These are phyloP conservation scores for Lathyrus sativus DNA, from an alignment of 306 rosid genomes.

Conservation along the genomic window DNA sequence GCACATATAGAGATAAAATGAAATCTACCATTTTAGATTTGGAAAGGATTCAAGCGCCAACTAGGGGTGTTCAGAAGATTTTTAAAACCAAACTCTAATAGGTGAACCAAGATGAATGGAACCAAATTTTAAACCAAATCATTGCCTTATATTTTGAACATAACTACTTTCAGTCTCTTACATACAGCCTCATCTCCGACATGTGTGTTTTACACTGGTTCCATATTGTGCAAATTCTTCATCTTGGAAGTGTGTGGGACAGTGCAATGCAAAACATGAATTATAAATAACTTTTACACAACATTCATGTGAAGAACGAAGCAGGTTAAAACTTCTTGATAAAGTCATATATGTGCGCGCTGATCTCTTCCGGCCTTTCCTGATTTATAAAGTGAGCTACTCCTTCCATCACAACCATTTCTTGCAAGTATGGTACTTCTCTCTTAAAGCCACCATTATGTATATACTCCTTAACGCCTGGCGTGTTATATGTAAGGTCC, in stretches of 20 bases:
- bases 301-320: constrained; percentile 2
- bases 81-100: too few relatives aligned
- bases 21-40: background rate
- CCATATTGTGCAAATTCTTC: constrained; percentile 15
- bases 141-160: too few relatives aligned
- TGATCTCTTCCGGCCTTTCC: constrained; percentile 65
- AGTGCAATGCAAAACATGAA: background rate
- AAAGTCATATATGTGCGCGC: constrained; percentile 56
- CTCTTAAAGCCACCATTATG: constrained; percentile 61
- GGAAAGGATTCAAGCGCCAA: too few relatives aligned
- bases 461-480: constrained; percentile 57
- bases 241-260: constrained; percentile 1
- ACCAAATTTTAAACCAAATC: too few relatives aligned
- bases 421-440: constrained; percentile 61
- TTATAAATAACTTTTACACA: background rate
- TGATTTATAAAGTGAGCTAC: constrained; percentile 66
- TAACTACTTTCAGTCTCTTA: too few relatives aligned
- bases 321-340: constrained; percentile 57
- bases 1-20: background rate
- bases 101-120: too few relatives aligned
- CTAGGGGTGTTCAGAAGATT: too few relatives aligned
- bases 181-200: too few relatives aligned
- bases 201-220: too few relatives aligned
- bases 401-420: constrained; percentile 63
- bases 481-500: constrained; percentile 58